Base-by-base conservation (phyloP, 139 green algal species). In the Auxenochlorella protothecoides region DNA sequence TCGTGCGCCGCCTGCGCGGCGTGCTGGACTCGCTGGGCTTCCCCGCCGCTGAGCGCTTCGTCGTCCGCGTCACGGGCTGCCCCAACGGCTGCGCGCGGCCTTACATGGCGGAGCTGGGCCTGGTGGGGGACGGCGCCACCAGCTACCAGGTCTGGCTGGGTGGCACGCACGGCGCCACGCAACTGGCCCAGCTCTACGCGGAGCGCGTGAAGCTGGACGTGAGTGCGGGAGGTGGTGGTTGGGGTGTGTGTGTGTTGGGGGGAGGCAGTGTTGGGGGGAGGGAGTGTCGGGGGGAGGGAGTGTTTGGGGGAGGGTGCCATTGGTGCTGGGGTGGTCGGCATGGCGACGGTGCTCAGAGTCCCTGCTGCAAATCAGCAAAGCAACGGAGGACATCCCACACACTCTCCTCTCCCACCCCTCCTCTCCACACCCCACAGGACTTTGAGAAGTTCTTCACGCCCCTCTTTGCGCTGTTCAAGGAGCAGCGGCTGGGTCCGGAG, bases 101-200 rank as follows among this genome's bases (percentile, higher is more conserved):
- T 2, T 99, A 99, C 86, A 97, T 97, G 90, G 95, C 95, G 13
- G 95, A 99, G 88, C 78, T 99, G 9, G 95, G 92, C 54, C 96
- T 99, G 78, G 95, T 99, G 63, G 91, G 92, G 9, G 95, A 99
- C 76, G 95, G 95, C 10, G 89, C 95, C 71, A 98, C 97, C 85
- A 91, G 74, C 61, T 99, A 99, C 85, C 93, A 98, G 86, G 72
- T 98, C 12, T 99, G 89, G 86, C 76, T 98, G 63, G 95, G 90
- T 11, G 95, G 92, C 76, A 86, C 81, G 67, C 67, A 79, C 63
- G 83, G 87, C 76, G 89, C 94, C 78, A 97, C 92, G 4, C 81
- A 87, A 5, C 78, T 99, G 59, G 89, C 94, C 6, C 70, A 92
- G 76, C 16, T 82, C 16, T 97, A 88, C 78, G 78, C 77, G 69